Base-by-base conservation (phyloP, 2,329 filamentous ascomycete species). In the Claviceps maximensis region DNA sequence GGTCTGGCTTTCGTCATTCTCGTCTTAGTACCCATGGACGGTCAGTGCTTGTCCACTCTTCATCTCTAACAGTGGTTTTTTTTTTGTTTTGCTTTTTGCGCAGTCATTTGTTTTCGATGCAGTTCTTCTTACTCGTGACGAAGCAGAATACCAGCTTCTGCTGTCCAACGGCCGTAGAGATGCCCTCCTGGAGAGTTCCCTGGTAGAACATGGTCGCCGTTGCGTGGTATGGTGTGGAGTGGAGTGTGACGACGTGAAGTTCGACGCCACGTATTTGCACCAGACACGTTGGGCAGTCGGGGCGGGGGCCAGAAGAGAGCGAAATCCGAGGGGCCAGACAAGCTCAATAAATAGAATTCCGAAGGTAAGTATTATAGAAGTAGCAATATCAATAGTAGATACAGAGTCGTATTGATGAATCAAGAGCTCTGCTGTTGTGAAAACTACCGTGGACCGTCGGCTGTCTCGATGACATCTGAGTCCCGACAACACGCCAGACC, bases 111-210 rank as follows among this genome's bases (percentile, higher is more conserved):
- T 12, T 44, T 23, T 25, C 2, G 21, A 23, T 13, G 19, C 1
- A 13, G 21, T n/a, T n/a, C 9, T 23, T 59, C 73, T 58, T 67
- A 89, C 87, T 84, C 63, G 82, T 80, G 33, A 95, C 84, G 67
- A 96, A 94, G 70, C 89, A 95, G 31, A 87, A 78, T 0, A 96
- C 86, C 19, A 86, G 76, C 68, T 91, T 94, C 55, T 80, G 74
- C 65, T 90, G 75, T 55, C 80, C 78, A 7, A 96, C 76, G 13
- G 90, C 89, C 21, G 79, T 74, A 33, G 79, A 76, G 60, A 96
- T 94, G 54, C 88, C 90, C 61, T 85, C 84, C 61, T 94, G 86
- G 21, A 96, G 70, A 56, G 81, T 82, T 19, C 89, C 90, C 55
- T 83, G 63, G 66, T 89, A 90, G 69, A 95, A 96, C 84, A 95